Base-by-base conservation (phyloP, 257 asterid genomes). In the Ophiorrhiza pumila region DNA sequence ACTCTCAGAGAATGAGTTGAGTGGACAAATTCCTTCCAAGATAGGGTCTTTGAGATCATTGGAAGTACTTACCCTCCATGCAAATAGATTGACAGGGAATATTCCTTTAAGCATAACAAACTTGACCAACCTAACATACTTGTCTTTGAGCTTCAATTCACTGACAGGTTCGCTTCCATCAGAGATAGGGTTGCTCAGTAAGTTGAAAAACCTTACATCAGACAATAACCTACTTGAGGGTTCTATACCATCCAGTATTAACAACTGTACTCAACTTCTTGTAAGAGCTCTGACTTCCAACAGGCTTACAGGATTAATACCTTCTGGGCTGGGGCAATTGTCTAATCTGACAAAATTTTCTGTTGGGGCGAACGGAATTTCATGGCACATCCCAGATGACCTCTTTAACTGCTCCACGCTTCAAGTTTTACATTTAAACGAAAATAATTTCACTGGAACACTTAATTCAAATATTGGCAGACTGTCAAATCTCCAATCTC, bases 41-140 rank as follows among this genome's bases (percentile, higher is more conserved):
- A 78, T 93, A 3, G 88, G 84, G 31, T 83, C 80, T 14, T 70
- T 87, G 82, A 78, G 70, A 68, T 87, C 98, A 27, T 71, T 92
- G 27, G 34, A 87, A 80, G 81, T 89, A 15, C 76, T 93, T 23
- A 93, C 97, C 46, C 95, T 93, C 71, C 98, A 93, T 60, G 74
- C 76, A 5, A 93, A 90, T 76, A 80, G 81, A 35, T 85, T 93
- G 69, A 83, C 86, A 0, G 96, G 95, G 18, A 88, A 74, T 72
- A 78, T 90, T 65, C 98, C 97, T 31, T 60, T 84, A 34, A 80
- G 82, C 18, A 71, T 93, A 74, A 86, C 97, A 11, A 73, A 64
- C 42, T 70, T 90, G 81, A 65, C 76, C 76, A 90, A 88, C 83
- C 78, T 93, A 37, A 58, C 92, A 13, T 89, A 89, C 79, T 71